These are phyloP conservation scores for Apophysomyces ossiformis DNA, from an alignment of 371 early-diverging fungal species.

Conservation along the genomic window DNA sequence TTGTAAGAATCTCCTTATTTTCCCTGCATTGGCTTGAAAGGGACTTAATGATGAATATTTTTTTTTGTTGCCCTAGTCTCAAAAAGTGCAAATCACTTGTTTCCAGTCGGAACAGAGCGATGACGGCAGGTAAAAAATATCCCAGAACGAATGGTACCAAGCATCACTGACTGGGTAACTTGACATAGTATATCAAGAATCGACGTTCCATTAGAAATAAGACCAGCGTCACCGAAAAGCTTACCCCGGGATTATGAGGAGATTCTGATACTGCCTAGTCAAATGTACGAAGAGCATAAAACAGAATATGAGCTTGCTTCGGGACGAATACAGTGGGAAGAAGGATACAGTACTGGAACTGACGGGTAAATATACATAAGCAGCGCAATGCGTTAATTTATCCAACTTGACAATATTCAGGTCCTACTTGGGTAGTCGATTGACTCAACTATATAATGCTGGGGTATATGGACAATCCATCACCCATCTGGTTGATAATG, in stretches of 20 bases:
- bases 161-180: neutral
- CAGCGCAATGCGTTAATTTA: neutral
- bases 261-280: slow-evolving; percentile 44
- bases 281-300: slow-evolving; percentile 57
- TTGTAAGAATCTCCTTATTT: slow-evolving; percentile 27
- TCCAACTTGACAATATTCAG: neutral
- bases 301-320: slow-evolving; percentile 35
- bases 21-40: neutral
- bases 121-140: slow-evolving; percentile 22
- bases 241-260: slow-evolving; percentile 34
- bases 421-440: slow-evolving; percentile 27
- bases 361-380: neutral
- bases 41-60: neutral
- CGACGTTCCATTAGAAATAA: slow-evolving; percentile 50
- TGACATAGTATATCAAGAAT: slow-evolving; percentile 32
- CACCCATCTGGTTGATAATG: slow-evolving; percentile 57
- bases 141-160: neutral
- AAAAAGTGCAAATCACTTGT: slow-evolving; percentile 60
- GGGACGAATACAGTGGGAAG: slow-evolving; percentile 17
- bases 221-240: slow-evolving; percentile 23
- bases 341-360: slow-evolving; percentile 30
- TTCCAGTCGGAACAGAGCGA: slow-evolving; percentile 49
- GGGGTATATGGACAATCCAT: slow-evolving; percentile 63
- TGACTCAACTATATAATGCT: slow-evolving; percentile 59
- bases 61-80: slow-evolving; percentile 31